Base-by-base conservation (phyloP, 2,329 filamentous ascomycete genomes). In the Hymenoscyphus fraxineus region DNA sequence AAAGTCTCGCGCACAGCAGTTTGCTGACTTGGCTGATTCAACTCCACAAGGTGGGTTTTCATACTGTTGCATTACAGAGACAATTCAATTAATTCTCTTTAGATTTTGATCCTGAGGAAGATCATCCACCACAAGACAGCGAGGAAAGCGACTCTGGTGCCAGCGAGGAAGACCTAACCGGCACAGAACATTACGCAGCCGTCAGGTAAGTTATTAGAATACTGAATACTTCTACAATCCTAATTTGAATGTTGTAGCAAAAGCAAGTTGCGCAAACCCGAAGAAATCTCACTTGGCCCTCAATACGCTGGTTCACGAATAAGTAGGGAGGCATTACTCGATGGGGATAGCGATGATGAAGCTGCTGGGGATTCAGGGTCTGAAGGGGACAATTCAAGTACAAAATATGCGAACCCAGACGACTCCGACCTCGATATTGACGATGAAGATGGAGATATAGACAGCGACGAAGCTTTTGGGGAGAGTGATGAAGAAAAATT, bases 401-500 rank as follows among this genome's bases (percentile, higher is more conserved):
- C 65, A 2, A 65, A 73, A 58, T 76, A 76, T 61, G 74, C 76
- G 59, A 83, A 88, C 68, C 85, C 84, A 0, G 84, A 87, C 15
- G 76, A 77, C 2, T 81, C 80, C 0, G 80, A 88, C 65, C 76
- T 88, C 10, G 81, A 82, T 58, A 78, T 78, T 51, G 84, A 87
- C 61, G 79, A 80, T 64, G 83, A 85, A 55, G 86, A 87, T 65
- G 78, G 75, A 35, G 85, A 88, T 68, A 88, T 88, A 64, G 81
- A 84, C 59, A 88, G 85, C 71, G 85, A 88, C 64, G 78, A 84
- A 41, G 94, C 92, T 0, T 88, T 98, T 73, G 91, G 88, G 2
- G 88, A 90, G 62, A 95, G 91, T 69, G 94, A 98, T 71, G 88
- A 92, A 69, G 92, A 96, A 75, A 84, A 84, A 60, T 92, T 97